Conservation (phyloP, 305 asterid species). For the Solanum hybrid region DNA sequence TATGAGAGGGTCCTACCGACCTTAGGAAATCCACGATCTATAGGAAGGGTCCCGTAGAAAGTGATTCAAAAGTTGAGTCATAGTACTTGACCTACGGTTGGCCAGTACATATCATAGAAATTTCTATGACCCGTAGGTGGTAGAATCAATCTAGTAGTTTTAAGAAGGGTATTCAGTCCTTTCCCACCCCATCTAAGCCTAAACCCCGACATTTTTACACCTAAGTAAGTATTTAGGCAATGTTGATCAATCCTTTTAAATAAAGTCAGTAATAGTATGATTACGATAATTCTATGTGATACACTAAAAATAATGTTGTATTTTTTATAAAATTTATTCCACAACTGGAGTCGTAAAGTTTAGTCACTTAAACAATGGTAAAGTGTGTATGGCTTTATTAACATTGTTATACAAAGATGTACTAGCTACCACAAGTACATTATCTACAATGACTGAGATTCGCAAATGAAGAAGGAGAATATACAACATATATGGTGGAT, state of each 20-base stretch:
- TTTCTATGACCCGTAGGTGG: not conserved
- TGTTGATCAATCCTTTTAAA: not conserved
- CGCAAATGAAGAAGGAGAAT: conserved; percentile 35
- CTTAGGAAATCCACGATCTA: not conserved
- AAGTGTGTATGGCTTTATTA: conserved; percentile 54
- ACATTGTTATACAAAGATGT: conserved; percentile 55
- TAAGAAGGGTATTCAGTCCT: not conserved
- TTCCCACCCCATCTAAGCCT: not conserved
- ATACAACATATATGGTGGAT: conserved; percentile 56
- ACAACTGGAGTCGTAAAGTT: conserved; percentile 45
- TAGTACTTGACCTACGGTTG: not conserved
- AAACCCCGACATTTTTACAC: not conserved
- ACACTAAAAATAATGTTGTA: conserved; percentile 34
- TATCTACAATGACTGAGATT: conserved; percentile 63
- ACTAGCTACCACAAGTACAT: conserved; percentile 55
- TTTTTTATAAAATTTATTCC: conserved; percentile 47
- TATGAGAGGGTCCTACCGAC: not conserved
- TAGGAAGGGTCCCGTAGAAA: not conserved
- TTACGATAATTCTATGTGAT: no score
- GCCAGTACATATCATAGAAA: no score
- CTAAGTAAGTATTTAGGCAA: not conserved
- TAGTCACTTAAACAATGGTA: conserved; percentile 29
- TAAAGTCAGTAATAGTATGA: no score
- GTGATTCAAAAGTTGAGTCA: not conserved
- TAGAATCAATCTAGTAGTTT: no score